These are phyloP conservation scores for Gracilaria domingensis DNA, from an alignment of 23 red algal genomes.

Conservation along the genomic window DNA sequence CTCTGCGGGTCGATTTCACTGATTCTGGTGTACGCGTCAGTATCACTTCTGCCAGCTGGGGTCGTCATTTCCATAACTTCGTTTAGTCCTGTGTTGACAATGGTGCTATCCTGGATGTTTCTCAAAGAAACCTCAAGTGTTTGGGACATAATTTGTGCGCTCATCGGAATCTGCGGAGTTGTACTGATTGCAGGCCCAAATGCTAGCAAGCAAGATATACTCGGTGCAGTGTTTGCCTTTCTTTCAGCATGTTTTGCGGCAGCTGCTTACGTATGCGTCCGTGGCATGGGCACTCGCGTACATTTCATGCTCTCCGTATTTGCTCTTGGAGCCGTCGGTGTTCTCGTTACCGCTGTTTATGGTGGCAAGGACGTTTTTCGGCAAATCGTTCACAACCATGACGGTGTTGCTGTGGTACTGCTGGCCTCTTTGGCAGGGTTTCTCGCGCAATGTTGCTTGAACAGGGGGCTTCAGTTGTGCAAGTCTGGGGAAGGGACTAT, in stretches of 20 bases:
- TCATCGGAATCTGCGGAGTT: conserved; percentile 7
- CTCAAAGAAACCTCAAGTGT: conserved; percentile 32
- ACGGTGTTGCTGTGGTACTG: not conserved
- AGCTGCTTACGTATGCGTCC: conserved; percentile 41
- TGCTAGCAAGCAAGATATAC: not conserved
- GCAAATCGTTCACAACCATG: conserved; percentile 8
- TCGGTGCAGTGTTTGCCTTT: conserved; percentile 2
- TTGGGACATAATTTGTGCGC: conserved; percentile 11
- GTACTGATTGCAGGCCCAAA: conserved; percentile 6
- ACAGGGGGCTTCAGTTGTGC: conserved; percentile 34
- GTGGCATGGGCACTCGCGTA: conserved; percentile 25
- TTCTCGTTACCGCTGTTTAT: not conserved
- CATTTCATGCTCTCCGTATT: conserved; percentile 50
- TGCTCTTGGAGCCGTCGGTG: conserved; percentile 10
- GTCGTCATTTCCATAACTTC: conserved; percentile 24
- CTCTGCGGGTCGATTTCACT: conserved; percentile 14
- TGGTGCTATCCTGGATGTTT: conserved; percentile 23
- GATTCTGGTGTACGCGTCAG: not conserved
- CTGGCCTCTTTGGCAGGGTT: conserved; percentile 9
- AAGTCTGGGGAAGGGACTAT: conserved; percentile 15
- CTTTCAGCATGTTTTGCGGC: conserved; percentile 9
- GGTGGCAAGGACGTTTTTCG: not conserved
- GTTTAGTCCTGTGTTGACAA: conserved; percentile 16
- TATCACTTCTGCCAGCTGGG: conserved; percentile 8
- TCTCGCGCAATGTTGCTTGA: conserved; percentile 31